Conservation (phyloP, 2,329 filamentous ascomycete species). For the Thelonectria rubi region DNA sequence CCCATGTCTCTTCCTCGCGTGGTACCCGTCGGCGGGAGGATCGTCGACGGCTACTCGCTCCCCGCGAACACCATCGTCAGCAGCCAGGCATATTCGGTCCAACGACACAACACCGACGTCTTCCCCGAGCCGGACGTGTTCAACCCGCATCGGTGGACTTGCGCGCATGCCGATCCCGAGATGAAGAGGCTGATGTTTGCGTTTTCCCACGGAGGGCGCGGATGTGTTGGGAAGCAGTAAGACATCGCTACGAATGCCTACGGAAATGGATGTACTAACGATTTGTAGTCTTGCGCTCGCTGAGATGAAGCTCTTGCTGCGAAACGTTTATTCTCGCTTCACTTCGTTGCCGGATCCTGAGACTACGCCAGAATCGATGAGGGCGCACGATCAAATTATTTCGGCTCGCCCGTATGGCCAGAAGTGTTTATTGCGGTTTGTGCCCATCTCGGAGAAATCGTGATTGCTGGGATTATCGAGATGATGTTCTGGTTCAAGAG, state of each 20-base stretch:
- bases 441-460: slow-evolving; percentile 6
- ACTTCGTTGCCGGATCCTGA: slow-evolving; percentile 11
- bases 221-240: slow-evolving; percentile 72
- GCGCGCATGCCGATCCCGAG: slow-evolving; percentile 75
- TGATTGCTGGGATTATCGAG: not conserved
- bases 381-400: slow-evolving; percentile 24
- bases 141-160: slow-evolving; percentile 83
- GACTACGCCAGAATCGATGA: slow-evolving; percentile 18
- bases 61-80: slow-evolving; percentile 64
- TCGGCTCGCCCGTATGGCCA: slow-evolving; percentile 21
- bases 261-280: not conserved
- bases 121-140: slow-evolving; percentile 82
- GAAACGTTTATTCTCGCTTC: slow-evolving; percentile 16
- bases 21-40: slow-evolving; percentile 61
- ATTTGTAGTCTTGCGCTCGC: slow-evolving; percentile 12
- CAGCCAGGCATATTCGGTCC: slow-evolving; percentile 67
- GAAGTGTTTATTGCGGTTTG: slow-evolving; percentile 19
- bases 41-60: slow-evolving; percentile 62
- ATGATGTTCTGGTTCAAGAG: not conserved
- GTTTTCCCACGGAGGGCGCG: slow-evolving; percentile 70
- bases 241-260: slow-evolving; percentile 43
- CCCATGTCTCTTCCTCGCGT: slow-evolving; percentile 70
- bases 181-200: slow-evolving; percentile 69
- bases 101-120: slow-evolving; percentile 66
- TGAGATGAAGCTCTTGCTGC: slow-evolving; percentile 25